These are phyloP conservation scores for Vararia minispora DNA, from an alignment of 768 basidiomycete species.

Conservation along the genomic window DNA sequence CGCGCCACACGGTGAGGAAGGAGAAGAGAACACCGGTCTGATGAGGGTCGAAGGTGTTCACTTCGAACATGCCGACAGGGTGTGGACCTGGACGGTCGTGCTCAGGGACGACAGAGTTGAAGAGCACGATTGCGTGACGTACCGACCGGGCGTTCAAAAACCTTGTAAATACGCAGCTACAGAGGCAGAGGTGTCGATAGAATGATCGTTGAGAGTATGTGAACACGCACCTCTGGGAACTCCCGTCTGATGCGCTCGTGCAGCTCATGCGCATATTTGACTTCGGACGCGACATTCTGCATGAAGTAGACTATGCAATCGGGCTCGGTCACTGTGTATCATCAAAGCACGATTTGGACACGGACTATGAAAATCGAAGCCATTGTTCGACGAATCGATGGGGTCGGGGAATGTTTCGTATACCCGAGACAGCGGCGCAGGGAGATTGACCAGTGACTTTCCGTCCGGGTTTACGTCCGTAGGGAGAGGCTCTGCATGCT, in stretches of 20 bases:
- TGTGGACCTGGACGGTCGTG: slow-evolving; percentile 38
- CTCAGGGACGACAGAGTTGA: not conserved
- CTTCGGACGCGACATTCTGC: slow-evolving; percentile 30
- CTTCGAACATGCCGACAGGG: slow-evolving; percentile 62
- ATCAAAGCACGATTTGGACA: not conserved
- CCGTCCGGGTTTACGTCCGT: slow-evolving; percentile 38
- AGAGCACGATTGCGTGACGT: too few relatives aligned
- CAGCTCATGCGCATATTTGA: slow-evolving; percentile 39
- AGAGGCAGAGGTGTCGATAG: not conserved
- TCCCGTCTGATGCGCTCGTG: slow-evolving; percentile 50
- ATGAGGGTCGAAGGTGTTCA: slow-evolving; percentile 55
- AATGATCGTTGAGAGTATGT: not conserved
- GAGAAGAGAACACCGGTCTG: slow-evolving; percentile 61
- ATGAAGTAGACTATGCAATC: slow-evolving; percentile 48
- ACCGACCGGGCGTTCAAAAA: slow-evolving; percentile 59
- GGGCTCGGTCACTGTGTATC: not conserved
- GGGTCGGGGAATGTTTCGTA: slow-evolving; percentile 47
- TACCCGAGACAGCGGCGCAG: slow-evolving; percentile 32
- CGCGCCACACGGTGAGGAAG: slow-evolving; percentile 57
- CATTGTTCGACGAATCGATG: slow-evolving; percentile 40
- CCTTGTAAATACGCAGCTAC: slow-evolving; percentile 48
- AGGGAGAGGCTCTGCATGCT: slow-evolving; percentile 31
- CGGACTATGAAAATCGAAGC: slow-evolving; percentile 68
- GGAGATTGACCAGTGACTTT: slow-evolving; percentile 42
- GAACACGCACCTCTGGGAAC: slow-evolving; percentile 48